phyloP scores from a whole-genome alignment of 805 yeast genomes.

The Ogataea paraovalis region DNA sequence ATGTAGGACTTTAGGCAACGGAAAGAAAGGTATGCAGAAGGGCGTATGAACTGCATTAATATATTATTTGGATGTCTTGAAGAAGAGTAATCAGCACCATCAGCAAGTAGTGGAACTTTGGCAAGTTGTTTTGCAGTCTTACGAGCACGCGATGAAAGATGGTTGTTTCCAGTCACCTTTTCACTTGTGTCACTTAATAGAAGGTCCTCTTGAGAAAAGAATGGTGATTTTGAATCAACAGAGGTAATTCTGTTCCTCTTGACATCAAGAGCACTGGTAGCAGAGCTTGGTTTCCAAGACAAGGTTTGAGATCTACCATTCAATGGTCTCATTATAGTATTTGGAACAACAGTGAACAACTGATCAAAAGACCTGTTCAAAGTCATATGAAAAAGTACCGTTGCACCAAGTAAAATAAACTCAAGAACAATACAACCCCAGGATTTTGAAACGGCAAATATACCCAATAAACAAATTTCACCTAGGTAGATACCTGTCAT shows the following conservation, averaged over 20 bases:
- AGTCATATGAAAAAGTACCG: slow-evolving; percentile 65
- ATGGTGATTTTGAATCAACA: slow-evolving; percentile 15
- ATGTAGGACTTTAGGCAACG: slow-evolving; percentile 43
- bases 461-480: slow-evolving; percentile 78
- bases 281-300: slow-evolving; percentile 37
- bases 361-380: slow-evolving; percentile 64
- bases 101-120: slow-evolving; percentile 67
- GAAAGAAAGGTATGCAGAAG: slow-evolving; percentile 50
- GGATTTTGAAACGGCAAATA: slow-evolving; percentile 85
- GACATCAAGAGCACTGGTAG: background rate
- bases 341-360: slow-evolving; percentile 55
- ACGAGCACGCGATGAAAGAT: background rate
- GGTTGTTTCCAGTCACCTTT: background rate
- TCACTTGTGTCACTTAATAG: too few relatives aligned
- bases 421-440: slow-evolving; percentile 92
- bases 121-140: background rate
- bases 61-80: slow-evolving; percentile 15
- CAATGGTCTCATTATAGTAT: slow-evolving; percentile 71
- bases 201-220: slow-evolving; percentile 14
- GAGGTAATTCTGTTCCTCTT: slow-evolving; percentile 1
- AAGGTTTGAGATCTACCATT: slow-evolving; percentile 67
- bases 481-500: slow-evolving; percentile 86
- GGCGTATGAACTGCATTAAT: slow-evolving; percentile 45
- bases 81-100: slow-evolving; percentile 46
- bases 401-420: slow-evolving; percentile 57